phyloP scores from a whole-genome alignment of 352 stramenopile species.

The Phytophthora litchii region DNA sequence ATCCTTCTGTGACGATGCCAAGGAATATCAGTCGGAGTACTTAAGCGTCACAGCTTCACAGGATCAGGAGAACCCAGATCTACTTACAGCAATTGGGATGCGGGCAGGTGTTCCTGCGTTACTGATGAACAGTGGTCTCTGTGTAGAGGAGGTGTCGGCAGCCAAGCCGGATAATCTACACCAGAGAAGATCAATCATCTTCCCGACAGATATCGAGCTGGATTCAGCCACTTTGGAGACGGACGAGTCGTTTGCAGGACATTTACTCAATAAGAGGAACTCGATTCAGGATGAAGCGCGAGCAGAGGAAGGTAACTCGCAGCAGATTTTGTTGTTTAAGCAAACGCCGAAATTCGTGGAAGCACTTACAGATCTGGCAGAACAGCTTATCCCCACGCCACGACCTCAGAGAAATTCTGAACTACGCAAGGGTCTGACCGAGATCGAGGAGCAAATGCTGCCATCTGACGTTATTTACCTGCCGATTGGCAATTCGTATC shows the following conservation, averaged over 20 bases:
- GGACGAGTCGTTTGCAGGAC: slow-evolving; percentile 63
- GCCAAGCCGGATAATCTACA: slow-evolving; percentile 53
- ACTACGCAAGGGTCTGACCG: slow-evolving; percentile 49
- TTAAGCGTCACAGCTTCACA: slow-evolving; percentile 65
- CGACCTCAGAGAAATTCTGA: slow-evolving; percentile 51
- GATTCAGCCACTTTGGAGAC: slow-evolving; percentile 35
- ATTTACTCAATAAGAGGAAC: slow-evolving; percentile 56
- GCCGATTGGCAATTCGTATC: slow-evolving; percentile 74
- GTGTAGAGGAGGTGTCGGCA: slow-evolving; percentile 63
- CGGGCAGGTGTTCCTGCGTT: slow-evolving; percentile 70
- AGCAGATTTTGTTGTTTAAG: slow-evolving; percentile 72
- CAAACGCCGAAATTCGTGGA: slow-evolving; percentile 73
- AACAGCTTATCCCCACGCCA: slow-evolving; percentile 60
- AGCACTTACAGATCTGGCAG: slow-evolving; percentile 69
- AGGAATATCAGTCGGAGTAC: slow-evolving; percentile 75
- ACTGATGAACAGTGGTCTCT: slow-evolving; percentile 79
- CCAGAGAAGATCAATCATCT: slow-evolving; percentile 56
- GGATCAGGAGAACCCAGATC: slow-evolving; percentile 65
- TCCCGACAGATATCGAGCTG: slow-evolving; percentile 65
- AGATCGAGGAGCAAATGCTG: slow-evolving; percentile 60
- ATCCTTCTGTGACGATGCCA: slow-evolving; percentile 80
- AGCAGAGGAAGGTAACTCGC: slow-evolving; percentile 60
- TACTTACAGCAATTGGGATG: slow-evolving; percentile 71
- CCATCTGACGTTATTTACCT: slow-evolving; percentile 83
- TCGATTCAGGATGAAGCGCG: slow-evolving; percentile 63